These are phyloP conservation scores for Diplodia seriata DNA, from an alignment of 2,329 filamentous ascomycete species.

Conservation along the genomic window DNA sequence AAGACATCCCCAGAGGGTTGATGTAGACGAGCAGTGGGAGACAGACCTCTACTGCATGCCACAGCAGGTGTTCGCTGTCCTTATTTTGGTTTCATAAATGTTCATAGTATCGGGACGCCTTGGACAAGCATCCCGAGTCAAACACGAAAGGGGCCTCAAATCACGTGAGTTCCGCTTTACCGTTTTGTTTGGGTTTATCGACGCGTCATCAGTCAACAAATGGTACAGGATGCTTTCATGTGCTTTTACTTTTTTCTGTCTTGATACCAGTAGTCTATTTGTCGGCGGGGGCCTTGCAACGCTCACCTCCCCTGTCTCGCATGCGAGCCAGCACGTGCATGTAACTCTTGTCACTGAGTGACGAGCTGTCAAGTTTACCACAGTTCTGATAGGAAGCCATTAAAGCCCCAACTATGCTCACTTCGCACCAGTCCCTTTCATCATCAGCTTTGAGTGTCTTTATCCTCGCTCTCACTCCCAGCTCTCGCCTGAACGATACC, in stretches of 20 bases:
- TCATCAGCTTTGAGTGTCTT: no score
- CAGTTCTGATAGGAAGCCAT: no score
- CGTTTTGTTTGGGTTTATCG: not conserved
- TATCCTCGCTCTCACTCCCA: no score
- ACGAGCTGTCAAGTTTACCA: no score
- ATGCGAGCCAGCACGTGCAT: no score
- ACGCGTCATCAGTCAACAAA: not conserved
- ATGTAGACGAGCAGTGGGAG: not conserved
- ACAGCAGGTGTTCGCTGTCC: not conserved
- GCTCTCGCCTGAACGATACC: no score
- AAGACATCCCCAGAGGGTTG: not conserved
- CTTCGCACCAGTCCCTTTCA: no score
- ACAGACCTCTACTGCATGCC: not conserved
- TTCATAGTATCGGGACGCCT: not conserved
- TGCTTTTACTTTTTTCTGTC: not conserved
- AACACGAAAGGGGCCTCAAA: not conserved
- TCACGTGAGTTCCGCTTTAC: not conserved
- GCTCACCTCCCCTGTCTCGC: no score
- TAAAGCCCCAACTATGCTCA: no score
- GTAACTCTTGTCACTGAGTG: no score
- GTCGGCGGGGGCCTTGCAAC: no score
- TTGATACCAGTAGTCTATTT: no score
- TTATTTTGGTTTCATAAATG: not conserved
- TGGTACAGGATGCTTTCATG: not conserved
- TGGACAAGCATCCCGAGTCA: not conserved